phyloP scores from a whole-genome alignment of 148 eudicot species.

The Drosera capensis region DNA sequence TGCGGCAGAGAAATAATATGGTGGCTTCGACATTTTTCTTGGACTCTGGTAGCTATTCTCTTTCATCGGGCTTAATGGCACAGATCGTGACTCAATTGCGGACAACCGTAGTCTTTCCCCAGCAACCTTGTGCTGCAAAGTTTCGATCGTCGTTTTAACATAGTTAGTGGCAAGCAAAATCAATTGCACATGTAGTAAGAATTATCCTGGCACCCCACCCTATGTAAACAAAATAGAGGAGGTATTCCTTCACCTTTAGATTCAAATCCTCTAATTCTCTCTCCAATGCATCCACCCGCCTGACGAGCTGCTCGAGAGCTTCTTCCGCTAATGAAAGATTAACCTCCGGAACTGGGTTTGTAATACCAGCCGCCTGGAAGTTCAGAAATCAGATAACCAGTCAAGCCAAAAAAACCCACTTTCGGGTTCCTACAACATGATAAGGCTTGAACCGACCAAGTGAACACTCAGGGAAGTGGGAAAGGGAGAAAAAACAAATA shows the following conservation, averaged over 20 bases:
- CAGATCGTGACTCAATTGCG: slow-evolving; percentile 37
- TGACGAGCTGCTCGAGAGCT: slow-evolving; percentile 48
- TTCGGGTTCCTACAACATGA: too few species aligned
- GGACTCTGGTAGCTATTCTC: slow-evolving; percentile 32
- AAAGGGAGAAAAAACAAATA: too few species aligned
- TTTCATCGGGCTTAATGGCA: slow-evolving; percentile 26
- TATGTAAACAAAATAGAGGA: not conserved
- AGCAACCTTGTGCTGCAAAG: slow-evolving; percentile 37
- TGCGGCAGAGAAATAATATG: slow-evolving; percentile 48
- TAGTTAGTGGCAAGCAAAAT: not conserved
- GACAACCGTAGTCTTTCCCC: slow-evolving; percentile 47
- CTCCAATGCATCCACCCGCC: slow-evolving; percentile 31
- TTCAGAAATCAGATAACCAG: not conserved
- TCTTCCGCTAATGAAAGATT: slow-evolving; percentile 42
- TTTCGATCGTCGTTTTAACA: not conserved
- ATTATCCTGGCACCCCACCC: too few species aligned
- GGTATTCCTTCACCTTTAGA: slow-evolving; percentile 31
- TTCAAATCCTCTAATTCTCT: slow-evolving; percentile 53
- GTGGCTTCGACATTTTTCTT: slow-evolving; percentile 29
- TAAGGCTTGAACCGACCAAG: not conserved
- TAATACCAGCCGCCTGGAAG: slow-evolving; percentile 59
- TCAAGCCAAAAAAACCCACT: not conserved
- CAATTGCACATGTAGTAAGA: not conserved
- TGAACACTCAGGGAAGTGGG: too few species aligned
- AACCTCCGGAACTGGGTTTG: slow-evolving; percentile 36